Conservation (phyloP, 164 flowering plant genomes). For the Magnolia changhungtana region DNA sequence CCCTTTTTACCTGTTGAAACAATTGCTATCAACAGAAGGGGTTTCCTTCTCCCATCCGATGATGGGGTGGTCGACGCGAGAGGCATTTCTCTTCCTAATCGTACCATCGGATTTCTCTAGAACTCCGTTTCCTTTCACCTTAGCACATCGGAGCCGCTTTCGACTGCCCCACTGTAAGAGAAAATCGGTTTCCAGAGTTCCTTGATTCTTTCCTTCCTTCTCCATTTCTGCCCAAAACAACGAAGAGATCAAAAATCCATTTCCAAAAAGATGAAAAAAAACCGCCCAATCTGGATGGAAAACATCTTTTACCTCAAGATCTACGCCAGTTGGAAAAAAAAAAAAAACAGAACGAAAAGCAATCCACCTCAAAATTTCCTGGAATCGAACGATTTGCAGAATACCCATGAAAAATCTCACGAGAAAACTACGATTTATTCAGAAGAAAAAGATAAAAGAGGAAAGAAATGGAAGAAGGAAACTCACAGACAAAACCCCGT, state of each 20-base stretch:
- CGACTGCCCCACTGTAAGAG: constrained; percentile 55
- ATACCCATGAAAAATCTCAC: not conserved
- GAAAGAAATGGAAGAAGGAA: not conserved
- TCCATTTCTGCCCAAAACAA: constrained; percentile 19
- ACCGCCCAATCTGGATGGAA: not conserved
- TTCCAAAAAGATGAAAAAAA: not conserved
- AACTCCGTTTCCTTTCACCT: constrained; percentile 28
- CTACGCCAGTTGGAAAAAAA: constrained; percentile 9
- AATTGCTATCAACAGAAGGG: constrained; percentile 13
- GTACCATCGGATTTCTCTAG: constrained; percentile 21
- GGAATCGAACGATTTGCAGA: not conserved
- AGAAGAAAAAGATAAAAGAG: not conserved
- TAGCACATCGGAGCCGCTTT: constrained; percentile 47
- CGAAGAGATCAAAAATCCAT: not conserved
- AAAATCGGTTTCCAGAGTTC: constrained; percentile 39
- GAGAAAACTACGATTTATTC: not conserved
- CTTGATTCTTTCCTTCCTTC: constrained; percentile 24
- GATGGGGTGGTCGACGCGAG: constrained; percentile 33
- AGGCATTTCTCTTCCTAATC: constrained; percentile 27
- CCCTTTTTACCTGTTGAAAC: constrained; percentile 4
- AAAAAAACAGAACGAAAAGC: not conserved
- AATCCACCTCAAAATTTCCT: constrained; percentile 1
- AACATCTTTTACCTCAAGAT: constrained; percentile 31
- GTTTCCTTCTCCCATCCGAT: constrained; percentile 24
- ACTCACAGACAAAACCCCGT: not conserved